A percentile compares a stretch with the other conserved stretches of the same genome.
phyloP scores from a whole-genome alignment of 768 basidiomycete genomes.

The Trametes cingulata region DNA sequence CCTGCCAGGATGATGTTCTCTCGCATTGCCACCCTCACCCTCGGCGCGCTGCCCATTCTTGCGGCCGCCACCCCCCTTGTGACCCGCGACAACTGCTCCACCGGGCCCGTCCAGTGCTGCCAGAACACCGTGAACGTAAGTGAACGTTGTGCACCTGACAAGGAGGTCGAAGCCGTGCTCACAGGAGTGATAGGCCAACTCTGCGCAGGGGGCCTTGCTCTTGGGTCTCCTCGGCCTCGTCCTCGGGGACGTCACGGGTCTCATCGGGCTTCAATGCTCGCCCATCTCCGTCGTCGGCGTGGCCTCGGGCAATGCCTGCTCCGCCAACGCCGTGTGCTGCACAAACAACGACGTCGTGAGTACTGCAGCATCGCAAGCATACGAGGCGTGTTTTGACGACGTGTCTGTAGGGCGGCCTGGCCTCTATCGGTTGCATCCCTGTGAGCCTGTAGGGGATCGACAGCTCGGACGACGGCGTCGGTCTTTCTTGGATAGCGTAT shows the following conservation, averaged over 20 bases:
- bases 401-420: conserved; percentile 13
- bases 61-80: conserved; percentile 20
- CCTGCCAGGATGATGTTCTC: conserved; percentile 12
- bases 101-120: conserved; percentile 16
- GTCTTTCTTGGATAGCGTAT: neutral
- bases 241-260: neutral
- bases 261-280: conserved; percentile 8
- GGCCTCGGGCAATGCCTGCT: neutral
- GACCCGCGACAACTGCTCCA: conserved; percentile 7
- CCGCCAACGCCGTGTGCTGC: conserved; percentile 7
- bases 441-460: conserved; percentile 5
- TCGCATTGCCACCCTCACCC: conserved; percentile 5
- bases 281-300: conserved; percentile 13
- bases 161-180: neutral
- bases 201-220: neutral
- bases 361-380: neutral
- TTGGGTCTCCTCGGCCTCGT: conserved; percentile 8
- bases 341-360: conserved; percentile 11
- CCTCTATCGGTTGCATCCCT: conserved; percentile 22
- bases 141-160: no score
- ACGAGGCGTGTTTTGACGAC: neutral
- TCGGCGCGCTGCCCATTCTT: conserved; percentile 16
- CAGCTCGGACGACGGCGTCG: neutral
- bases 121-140: neutral
- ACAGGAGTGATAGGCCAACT: neutral